A percentile compares a stretch with the other conserved stretches of the same genome.
Evolutionary conservation across 2,329 filamentous ascomycete genomes (phyloP).

Genomic region (Ophiostoma sp.): DNA sequence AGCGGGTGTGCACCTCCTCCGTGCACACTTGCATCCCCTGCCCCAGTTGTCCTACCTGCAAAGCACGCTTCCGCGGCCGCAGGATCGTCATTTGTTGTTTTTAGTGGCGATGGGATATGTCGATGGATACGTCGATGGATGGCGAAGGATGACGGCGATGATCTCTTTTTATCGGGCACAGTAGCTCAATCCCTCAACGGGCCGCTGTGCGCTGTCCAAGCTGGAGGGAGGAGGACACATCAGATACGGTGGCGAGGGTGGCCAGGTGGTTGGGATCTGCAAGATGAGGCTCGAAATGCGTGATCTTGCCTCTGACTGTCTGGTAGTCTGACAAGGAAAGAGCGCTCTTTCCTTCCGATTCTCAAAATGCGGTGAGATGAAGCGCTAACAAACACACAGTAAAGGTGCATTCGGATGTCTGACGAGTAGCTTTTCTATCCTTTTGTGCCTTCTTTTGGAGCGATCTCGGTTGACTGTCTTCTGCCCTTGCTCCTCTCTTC

Average conservation of each 20-base stretch:
- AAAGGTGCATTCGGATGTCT: too few relatives aligned
- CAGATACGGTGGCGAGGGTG: too few relatives aligned
- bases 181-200: background rate
- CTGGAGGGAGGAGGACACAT: too few relatives aligned
- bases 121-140: background rate
- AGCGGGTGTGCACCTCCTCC: background rate
- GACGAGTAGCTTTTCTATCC: background rate
- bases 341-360: background rate
- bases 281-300: background rate
- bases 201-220: background rate
- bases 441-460: background rate
- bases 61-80: background rate
- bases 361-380: background rate
- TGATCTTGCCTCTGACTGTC: background rate
- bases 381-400: background rate
- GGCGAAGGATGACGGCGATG: background rate
- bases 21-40: background rate
- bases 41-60: background rate
- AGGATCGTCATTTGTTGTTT: background rate
- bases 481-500: background rate
- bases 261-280: background rate
- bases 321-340: background rate
- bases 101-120: background rate
- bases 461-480: background rate
- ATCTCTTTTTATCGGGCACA: background rate